These are phyloP conservation scores for Eutrema heterophyllum DNA, from an alignment of 345 rosid genomes.

Conservation along the genomic window DNA sequence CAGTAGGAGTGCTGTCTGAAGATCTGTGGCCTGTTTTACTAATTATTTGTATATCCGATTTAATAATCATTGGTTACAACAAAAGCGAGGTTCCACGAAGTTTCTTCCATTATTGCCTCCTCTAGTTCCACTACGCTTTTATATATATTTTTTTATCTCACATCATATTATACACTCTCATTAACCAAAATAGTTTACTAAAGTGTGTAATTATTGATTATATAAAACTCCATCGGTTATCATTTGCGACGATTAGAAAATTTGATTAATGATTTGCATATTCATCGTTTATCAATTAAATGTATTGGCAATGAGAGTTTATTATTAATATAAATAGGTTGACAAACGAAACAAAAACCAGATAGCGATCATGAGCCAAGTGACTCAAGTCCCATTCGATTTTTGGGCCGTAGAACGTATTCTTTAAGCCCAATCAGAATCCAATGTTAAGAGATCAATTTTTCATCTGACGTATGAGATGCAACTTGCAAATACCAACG, in stretches of 20 bases:
- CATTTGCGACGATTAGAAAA: neutral
- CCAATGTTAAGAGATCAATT: neutral
- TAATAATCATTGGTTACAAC: neutral
- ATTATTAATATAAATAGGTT: neutral
- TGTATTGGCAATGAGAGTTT: neutral
- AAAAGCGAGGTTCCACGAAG: conserved; percentile 20
- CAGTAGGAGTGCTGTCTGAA: conserved; percentile 15
- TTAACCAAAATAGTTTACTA: neutral
- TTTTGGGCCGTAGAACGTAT: neutral
- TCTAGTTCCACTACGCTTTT: conserved; percentile 12
- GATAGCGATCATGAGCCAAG: neutral
- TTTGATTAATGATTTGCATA: neutral
- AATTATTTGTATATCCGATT: neutral
- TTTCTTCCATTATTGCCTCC: conserved; percentile 18
- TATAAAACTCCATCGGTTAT: neutral
- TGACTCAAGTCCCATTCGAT: neutral
- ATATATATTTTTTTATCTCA: neutral
- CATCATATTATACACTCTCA: neutral
- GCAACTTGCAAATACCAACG: no score
- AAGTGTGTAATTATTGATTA: neutral
- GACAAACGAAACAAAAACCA: neutral
- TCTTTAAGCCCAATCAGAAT: neutral
- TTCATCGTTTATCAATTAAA: neutral
- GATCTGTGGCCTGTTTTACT: neutral
- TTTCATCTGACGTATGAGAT: no score